A percentile compares a stretch with the other conserved stretches of the same genome.
These are phyloP conservation scores for Gymnopilus dilepis DNA, from an alignment of 768 basidiomycete genomes.

Conservation along the genomic window DNA sequence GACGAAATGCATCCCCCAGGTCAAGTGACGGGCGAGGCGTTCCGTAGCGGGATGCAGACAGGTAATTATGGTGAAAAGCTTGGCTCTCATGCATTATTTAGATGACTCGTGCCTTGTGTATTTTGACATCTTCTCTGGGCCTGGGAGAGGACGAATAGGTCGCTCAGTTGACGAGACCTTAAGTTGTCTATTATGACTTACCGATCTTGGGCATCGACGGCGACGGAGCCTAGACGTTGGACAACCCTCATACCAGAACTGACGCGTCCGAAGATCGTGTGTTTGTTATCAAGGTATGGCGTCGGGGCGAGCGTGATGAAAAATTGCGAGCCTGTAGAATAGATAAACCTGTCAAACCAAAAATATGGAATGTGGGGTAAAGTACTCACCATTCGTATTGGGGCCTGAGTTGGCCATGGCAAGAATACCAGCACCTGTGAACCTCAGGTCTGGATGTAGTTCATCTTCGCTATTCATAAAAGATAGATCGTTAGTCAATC, in stretches of 20 bases:
- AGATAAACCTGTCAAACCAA: slow-evolving; percentile 20
- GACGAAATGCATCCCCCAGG: not conserved
- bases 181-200: slow-evolving; percentile 39
- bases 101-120: slow-evolving; percentile 69
- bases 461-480: slow-evolving; percentile 75
- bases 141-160: slow-evolving; percentile 34
- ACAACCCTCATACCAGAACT: slow-evolving; percentile 91
- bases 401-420: slow-evolving; percentile 98
- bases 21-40: slow-evolving; percentile 13
- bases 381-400: slow-evolving; percentile 79
- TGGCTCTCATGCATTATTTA: slow-evolving; percentile 27
- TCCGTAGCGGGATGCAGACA: not conserved
- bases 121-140: slow-evolving; percentile 84
- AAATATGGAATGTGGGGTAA: slow-evolving; percentile 27
- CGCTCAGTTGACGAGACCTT: not conserved
- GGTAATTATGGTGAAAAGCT: not conserved
- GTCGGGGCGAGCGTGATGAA: slow-evolving; percentile 88
- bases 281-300: slow-evolving; percentile 83
- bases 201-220: slow-evolving; percentile 88
- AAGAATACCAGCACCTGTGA: slow-evolving; percentile 95
- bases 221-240: slow-evolving; percentile 89
- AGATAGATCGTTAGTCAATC: slow-evolving; percentile 10
- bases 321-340: slow-evolving; percentile 84
- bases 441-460: slow-evolving; percentile 87
- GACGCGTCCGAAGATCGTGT: slow-evolving; percentile 92